Evolutionary conservation across 257 asterid genomes (phyloP).

Genomic region (Solanum boliviense): DNA sequence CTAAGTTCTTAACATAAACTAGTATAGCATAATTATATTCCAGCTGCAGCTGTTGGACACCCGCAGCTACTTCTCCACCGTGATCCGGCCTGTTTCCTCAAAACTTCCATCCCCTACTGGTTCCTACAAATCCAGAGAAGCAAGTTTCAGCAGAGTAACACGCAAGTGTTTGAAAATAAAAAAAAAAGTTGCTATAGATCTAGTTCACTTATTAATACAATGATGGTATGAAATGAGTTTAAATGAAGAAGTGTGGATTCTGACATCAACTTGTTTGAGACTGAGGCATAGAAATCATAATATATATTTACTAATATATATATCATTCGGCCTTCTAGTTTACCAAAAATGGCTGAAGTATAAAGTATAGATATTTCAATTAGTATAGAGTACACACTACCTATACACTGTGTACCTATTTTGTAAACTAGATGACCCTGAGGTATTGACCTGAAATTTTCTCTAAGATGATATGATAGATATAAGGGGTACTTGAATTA

Average conservation of each 20-base stretch:
- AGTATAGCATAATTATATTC: not conserved
- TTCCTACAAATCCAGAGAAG: constrained; percentile 14
- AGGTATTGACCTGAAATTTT: not conserved
- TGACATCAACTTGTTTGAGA: not conserved
- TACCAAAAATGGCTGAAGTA: not conserved
- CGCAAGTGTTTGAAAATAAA: not conserved
- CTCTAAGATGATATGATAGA: not conserved
- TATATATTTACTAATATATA: no score
- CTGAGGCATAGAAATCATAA: not conserved
- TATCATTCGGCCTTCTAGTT: not conserved
- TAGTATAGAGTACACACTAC: no score
- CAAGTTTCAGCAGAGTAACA: not conserved
- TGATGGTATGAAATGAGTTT: not conserved
- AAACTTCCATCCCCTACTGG: not conserved
- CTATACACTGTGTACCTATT: not conserved
- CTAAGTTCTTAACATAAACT: not conserved
- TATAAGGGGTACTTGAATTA: not conserved
- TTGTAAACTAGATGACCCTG: not conserved
- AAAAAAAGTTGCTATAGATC: not conserved
- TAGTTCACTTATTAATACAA: not conserved
- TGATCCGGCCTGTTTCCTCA: not conserved
- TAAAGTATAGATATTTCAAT: no score
- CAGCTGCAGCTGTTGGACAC: not conserved
- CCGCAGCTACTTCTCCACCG: not conserved
- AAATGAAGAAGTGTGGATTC: not conserved